Evolutionary conservation across 139 green algal species (phyloP).

Genomic region (Micractinium sp.): DNA sequence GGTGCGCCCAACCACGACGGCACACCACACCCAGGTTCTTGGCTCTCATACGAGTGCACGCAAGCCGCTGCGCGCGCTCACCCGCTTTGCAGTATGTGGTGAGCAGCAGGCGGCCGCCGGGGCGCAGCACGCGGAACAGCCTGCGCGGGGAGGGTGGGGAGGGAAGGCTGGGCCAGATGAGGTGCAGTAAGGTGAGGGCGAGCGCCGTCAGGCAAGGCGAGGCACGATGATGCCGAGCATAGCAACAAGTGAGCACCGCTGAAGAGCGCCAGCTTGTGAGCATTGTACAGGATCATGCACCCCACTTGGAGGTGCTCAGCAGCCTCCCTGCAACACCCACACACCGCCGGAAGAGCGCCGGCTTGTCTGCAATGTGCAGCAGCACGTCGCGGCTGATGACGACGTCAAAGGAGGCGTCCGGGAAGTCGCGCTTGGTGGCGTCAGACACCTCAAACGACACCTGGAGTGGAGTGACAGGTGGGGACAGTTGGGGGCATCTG

Average conservation of each 20-base stretch:
- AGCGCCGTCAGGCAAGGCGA: too few species aligned
- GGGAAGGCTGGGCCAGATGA: not conserved
- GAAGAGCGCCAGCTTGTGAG: not conserved
- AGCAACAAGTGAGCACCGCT: not conserved
- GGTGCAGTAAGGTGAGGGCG: too few species aligned
- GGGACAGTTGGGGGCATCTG: too few species aligned
- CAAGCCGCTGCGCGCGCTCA: not conserved
- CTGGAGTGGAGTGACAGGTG: conserved; percentile 18
- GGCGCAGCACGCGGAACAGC: conserved; percentile 70
- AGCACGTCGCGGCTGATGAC: conserved; percentile 78
- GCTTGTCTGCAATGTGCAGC: conserved; percentile 87
- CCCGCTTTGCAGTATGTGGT: conserved; percentile 82
- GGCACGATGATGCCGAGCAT: not conserved
- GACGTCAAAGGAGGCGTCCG: conserved; percentile 66
- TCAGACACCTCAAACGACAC: conserved; percentile 88
- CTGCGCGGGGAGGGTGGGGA: conserved; percentile 10
- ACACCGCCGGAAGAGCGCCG: conserved; percentile 59
- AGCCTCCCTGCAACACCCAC: not conserved
- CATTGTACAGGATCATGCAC: not conserved
- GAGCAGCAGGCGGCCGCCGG: conserved; percentile 80
- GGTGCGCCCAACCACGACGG: too few species aligned
- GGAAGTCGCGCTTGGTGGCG: conserved; percentile 55
- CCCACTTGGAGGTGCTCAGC: not conserved
- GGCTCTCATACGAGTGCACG: too few species aligned
- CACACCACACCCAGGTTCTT: too few species aligned